phyloP scores from a whole-genome alignment of 2,329 filamentous ascomycete species.

The Scytalidium sp. region DNA sequence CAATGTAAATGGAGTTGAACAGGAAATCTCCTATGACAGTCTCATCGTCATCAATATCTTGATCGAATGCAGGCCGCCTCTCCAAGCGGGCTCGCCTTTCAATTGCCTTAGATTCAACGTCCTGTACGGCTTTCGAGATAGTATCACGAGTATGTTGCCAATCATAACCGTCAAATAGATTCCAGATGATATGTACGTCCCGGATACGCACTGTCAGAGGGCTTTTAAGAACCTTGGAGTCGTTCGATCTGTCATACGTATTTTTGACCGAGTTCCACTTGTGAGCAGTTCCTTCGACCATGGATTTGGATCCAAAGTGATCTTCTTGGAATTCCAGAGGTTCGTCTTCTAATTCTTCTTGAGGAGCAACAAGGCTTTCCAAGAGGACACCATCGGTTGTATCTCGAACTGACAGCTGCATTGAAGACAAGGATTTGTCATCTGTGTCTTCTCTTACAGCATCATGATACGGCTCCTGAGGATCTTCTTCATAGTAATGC shows the following conservation, averaged over 20 bases:
- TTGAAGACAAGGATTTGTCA: slow-evolving; percentile 18
- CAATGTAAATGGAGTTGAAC: slow-evolving; percentile 99
- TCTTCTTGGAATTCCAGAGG: slow-evolving; percentile 74
- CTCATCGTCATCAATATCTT: slow-evolving; percentile 75
- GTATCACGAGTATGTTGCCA: slow-evolving; percentile 85
- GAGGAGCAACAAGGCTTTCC: slow-evolving; percentile 36
- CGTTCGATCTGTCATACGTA: slow-evolving; percentile 65
- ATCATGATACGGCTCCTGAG: slow-evolving; percentile 21
- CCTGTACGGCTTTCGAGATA: slow-evolving; percentile 83
- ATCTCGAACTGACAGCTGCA: slow-evolving; percentile 29
- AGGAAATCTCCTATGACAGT: slow-evolving; percentile 90
- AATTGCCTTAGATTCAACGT: slow-evolving; percentile 78
- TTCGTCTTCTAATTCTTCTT: slow-evolving; percentile 46
- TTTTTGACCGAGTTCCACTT: slow-evolving; percentile 79
- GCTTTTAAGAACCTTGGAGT: slow-evolving; percentile 58
- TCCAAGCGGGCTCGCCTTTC: slow-evolving; percentile 65
- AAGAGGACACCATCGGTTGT: slow-evolving; percentile 44
- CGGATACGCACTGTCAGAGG: slow-evolving; percentile 76
- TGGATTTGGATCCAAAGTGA: slow-evolving; percentile 66
- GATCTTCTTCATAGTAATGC: slow-evolving; percentile 43
- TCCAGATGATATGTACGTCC: slow-evolving; percentile 94
- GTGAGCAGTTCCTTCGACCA: slow-evolving; percentile 65
- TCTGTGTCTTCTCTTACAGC: slow-evolving; percentile 40
- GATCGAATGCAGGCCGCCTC: slow-evolving; percentile 51
- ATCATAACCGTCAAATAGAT: slow-evolving; percentile 96